Conservation (phyloP, 805 yeast species). For the Teunomyces tritomae region DNA sequence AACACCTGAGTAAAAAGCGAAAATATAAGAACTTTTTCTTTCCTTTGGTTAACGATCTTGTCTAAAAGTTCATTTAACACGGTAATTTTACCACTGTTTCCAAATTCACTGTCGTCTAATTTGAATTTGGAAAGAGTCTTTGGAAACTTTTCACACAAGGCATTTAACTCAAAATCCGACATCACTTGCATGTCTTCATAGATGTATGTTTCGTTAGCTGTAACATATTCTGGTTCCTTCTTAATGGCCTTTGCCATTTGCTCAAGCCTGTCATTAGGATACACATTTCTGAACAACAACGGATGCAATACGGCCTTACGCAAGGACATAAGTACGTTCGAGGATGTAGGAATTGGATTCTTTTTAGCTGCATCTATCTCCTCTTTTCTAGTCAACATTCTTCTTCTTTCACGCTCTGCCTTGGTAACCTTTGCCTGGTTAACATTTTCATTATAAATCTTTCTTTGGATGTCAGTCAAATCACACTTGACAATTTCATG, state of each 20-base stretch:
- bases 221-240: conserved; percentile 74
- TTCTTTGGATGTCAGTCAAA: conserved; percentile 51
- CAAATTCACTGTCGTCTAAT: conserved; percentile 53
- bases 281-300: conserved; percentile 68
- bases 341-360: conserved; percentile 42
- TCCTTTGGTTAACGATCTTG: conserved; percentile 51
- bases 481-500: conserved; percentile 66
- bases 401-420: conserved; percentile 44
- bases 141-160: conserved; percentile 71
- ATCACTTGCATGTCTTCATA: conserved; percentile 93
- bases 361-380: conserved; percentile 28
- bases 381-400: conserved; percentile 32
- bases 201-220: conserved; percentile 75
- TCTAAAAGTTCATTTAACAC: conserved; percentile 58
- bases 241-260: conserved; percentile 77
- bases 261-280: conserved; percentile 51
- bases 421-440: conserved; percentile 39
- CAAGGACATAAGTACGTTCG: conserved; percentile 80
- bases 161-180: conserved; percentile 86
- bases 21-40: conserved; percentile 73
- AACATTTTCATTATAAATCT: conserved; percentile 62
- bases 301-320: conserved; percentile 96
- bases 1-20: conserved; percentile 91
- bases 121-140: conserved; percentile 53
- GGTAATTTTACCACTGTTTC: conserved; percentile 72